phyloP scores from a whole-genome alignment of 257 asterid species.

The Fraxinus excelsior region DNA sequence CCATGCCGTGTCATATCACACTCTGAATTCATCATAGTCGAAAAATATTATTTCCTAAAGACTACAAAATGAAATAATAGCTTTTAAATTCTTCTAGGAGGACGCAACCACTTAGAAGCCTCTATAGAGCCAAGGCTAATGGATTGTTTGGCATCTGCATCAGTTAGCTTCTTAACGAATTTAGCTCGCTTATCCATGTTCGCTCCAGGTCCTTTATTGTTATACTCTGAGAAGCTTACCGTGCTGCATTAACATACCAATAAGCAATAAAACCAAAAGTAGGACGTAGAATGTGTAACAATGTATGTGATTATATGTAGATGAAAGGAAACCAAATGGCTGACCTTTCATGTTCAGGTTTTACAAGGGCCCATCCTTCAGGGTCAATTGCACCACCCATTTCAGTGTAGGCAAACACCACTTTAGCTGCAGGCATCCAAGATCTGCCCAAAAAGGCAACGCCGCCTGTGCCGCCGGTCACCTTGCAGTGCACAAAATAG shows the following conservation, averaged over 20 bases:
- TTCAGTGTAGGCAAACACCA: constrained; percentile 45
- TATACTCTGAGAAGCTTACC: constrained; percentile 57
- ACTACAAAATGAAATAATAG: background rate
- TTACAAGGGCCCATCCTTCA: constrained; percentile 52
- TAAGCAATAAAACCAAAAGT: no score
- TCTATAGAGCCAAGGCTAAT: constrained; percentile 48
- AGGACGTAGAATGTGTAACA: background rate
- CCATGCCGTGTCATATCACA: background rate
- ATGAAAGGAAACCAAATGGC: background rate
- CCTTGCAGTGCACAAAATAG: constrained; percentile 47
- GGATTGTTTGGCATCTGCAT: constrained; percentile 39
- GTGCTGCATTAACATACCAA: constrained; percentile 40
- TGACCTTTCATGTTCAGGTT: constrained; percentile 34
- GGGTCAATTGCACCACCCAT: constrained; percentile 51
- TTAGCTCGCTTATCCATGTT: constrained; percentile 19
- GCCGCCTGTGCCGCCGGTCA: constrained; percentile 49
- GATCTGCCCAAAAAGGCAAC: constrained; percentile 49
- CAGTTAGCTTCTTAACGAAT: constrained; percentile 46
- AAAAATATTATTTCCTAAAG: no score
- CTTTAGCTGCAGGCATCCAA: constrained; percentile 50
- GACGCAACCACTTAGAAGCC: constrained; percentile 71
- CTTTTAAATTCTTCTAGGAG: constrained; percentile 38
- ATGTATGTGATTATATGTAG: no score
- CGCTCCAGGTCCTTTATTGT: constrained; percentile 57
- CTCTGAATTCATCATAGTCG: background rate